Conservation (phyloP, 2,329 filamentous ascomycete species). For the Stagonosporopsis cucurbitacearum region DNA sequence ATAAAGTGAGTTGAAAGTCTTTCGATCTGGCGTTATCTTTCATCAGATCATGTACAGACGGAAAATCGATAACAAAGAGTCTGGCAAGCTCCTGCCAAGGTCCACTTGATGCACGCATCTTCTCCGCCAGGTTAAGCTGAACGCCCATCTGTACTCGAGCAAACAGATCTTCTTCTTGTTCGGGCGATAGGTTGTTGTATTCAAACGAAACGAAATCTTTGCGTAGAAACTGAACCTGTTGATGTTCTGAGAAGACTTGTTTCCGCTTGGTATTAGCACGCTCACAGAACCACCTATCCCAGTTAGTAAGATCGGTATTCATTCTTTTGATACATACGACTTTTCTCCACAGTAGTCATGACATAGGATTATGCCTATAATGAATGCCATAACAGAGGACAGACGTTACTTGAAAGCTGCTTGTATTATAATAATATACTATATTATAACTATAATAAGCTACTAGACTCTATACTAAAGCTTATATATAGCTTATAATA, state of each 20-base stretch:
- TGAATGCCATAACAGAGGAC: slow-evolving; percentile 54
- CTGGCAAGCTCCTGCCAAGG: slow-evolving; percentile 55
- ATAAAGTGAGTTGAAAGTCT: slow-evolving; percentile 45
- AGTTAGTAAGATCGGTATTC: slow-evolving; percentile 9
- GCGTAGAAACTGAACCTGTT: slow-evolving; percentile 48
- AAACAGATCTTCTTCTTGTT: slow-evolving; percentile 58
- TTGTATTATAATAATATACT: too few species aligned
- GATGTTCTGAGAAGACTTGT: slow-evolving; percentile 45
- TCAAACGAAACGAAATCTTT: slow-evolving; percentile 55
- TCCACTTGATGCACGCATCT: slow-evolving; percentile 54
- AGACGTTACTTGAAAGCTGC: slow-evolving; percentile 59
- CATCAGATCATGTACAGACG: slow-evolving; percentile 42
- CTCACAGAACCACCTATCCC: slow-evolving; percentile 35
- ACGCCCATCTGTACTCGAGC: slow-evolving; percentile 57
- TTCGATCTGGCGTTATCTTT: slow-evolving; percentile 38
- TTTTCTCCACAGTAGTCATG: slow-evolving; percentile 50
- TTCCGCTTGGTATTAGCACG: slow-evolving; percentile 14
- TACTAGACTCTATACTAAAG: too few species aligned
- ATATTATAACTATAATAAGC: too few species aligned
- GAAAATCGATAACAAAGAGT: slow-evolving; percentile 53
- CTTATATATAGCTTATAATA: too few species aligned
- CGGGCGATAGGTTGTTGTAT: slow-evolving; percentile 47
- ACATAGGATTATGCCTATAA: slow-evolving; percentile 54
- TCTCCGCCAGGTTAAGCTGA: slow-evolving; percentile 54
- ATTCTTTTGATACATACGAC: slow-evolving; percentile 46